Evolutionary conservation across 2,329 filamentous ascomycete genomes (phyloP), one percentile per base, ranked within the genome.

Genomic region (Fusarium brachygibbosum): DNA sequence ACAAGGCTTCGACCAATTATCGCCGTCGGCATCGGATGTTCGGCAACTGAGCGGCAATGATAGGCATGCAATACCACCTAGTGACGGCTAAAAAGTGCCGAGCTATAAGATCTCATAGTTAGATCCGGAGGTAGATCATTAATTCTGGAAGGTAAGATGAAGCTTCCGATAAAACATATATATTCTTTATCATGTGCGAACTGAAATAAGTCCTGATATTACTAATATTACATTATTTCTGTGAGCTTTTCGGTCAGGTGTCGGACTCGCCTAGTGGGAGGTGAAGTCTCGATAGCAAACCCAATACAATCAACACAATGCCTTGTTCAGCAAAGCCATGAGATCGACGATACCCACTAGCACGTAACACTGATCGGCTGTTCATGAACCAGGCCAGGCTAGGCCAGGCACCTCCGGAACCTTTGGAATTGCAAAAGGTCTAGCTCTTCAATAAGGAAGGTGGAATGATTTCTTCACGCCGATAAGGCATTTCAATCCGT

Each of bases 71-170:
- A 28, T 11, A 31, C 23, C 12, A 57, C 51, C 40, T 17, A 40
- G 32, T 19, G 12, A 57, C 51, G 57, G 57, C 57, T 59, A 58
- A 58, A 34, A 58, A 29, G 34, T 59, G 57, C 57, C 57, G 57
- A 46, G 51, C 8, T 2, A 1, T 2, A 14, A 32, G 31, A 56
- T 44, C 16, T 58, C 49, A 23, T 40, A 34, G 32, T 14, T 12
- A 10, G 11, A 34, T 4, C 28, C 51, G 12, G 32, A 49, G 51
- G 28, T 25, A 28, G 34, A 34, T 45, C 6, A 19, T 28, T 37
- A n/a, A 29, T 58, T 56, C 21, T 38, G 57, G 57, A 57, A 58
- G 57, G 57, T 59, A n/a, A 9, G 1, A 21, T 17, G 16, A 19
- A 5, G 23, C 25, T 51, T 17, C 25, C 28, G 44, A 56, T 34